Evolutionary conservation across 345 rosid genomes (phyloP).

Genomic region (Gossypium arboreum): DNA sequence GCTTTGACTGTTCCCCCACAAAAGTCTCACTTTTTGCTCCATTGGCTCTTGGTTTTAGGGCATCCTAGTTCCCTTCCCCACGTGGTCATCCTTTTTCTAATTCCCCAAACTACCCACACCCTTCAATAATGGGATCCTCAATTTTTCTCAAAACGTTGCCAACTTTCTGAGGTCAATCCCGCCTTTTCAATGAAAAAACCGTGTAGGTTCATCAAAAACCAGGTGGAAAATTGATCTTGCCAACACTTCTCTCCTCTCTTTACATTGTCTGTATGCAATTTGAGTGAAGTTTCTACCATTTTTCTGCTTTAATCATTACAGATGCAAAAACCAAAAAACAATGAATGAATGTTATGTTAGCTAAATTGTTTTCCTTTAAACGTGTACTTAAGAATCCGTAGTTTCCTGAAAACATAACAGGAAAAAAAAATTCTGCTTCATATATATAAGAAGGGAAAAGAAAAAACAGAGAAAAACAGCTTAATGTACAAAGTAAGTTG

Average conservation of each 20-base stretch:
- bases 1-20: not conserved
- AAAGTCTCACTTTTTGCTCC: not conserved
- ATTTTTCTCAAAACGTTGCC: not conserved
- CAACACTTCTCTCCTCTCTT: not conserved
- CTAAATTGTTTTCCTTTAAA: not conserved
- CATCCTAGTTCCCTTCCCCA: not conserved
- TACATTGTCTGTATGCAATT: not conserved
- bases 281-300: not conserved
- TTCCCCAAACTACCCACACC: constrained; percentile 15
- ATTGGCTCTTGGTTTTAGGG: constrained; percentile 1
- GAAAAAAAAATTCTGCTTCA: not conserved
- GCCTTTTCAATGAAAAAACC: not conserved
- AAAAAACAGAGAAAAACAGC: not conserved
- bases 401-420: not conserved
- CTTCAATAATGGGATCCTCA: not conserved
- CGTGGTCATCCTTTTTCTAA: not conserved
- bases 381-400: not conserved
- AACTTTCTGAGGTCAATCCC: not conserved
- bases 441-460: not conserved
- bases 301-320: not conserved
- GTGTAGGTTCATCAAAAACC: not conserved
- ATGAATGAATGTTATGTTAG: not conserved
- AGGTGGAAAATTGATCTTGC: not conserved
- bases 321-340: not conserved
- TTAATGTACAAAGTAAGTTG: constrained; percentile 4